These are phyloP conservation scores for Cryptococcus sp. DNA, from an alignment of 1,284 basidiomycete species.

Conservation along the genomic window DNA sequence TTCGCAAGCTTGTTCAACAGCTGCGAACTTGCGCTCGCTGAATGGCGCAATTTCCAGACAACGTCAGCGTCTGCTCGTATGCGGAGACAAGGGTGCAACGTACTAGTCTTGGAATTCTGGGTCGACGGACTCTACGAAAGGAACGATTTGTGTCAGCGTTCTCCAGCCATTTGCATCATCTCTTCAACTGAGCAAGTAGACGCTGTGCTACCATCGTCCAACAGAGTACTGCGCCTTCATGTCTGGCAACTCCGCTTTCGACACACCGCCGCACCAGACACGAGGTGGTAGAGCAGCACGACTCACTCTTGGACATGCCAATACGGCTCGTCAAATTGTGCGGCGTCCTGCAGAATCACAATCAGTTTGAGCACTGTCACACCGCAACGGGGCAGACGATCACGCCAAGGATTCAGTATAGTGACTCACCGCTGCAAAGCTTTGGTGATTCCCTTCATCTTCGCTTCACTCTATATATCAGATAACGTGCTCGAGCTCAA, in stretches of 20 bases:
- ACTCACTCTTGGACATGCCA: constrained; percentile 87
- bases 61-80: constrained; percentile 1
- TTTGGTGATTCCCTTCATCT: constrained; percentile 71
- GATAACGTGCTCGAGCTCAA: too few relatives aligned
- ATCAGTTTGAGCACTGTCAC: constrained; percentile 1
- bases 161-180: background rate
- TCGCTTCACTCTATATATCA: constrained; percentile 2
- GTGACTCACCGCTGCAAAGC: constrained; percentile 27
- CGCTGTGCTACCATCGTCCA: background rate
- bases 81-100: constrained; percentile 8
- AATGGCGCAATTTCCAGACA: background rate
- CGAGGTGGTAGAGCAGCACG: background rate
- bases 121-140: constrained; percentile 70
- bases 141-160: background rate
- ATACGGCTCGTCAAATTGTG: constrained; percentile 80
- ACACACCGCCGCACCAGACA: background rate
- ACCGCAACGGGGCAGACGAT: background rate
- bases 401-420: background rate
- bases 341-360: constrained; percentile 64
- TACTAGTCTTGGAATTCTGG: constrained; percentile 67
- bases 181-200: background rate
- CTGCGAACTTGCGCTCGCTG: constrained; percentile 69
- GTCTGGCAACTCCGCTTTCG: background rate
- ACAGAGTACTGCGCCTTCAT: background rate
- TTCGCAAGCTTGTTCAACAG: constrained; percentile 78